Evolutionary conservation across 2,329 filamentous ascomycete species (phyloP), one percentile per base, ranked within the genome.

Genomic region (Monosporascus sp.): DNA sequence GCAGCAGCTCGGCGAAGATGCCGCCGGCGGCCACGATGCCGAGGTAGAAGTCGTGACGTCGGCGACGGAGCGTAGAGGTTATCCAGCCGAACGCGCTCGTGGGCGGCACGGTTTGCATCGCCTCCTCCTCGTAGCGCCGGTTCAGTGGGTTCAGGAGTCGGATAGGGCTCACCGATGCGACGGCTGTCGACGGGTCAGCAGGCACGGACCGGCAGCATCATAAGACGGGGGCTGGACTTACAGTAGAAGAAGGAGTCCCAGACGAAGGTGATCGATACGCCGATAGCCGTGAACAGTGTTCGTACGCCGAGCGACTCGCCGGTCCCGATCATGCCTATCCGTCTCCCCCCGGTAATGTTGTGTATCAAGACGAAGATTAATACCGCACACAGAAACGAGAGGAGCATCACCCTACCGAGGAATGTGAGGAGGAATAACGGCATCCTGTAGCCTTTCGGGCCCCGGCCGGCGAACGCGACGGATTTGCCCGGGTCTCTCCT

Each of bases 1-100:
- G 78, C n/a, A 81, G 71, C 48, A 78, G 72, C 48, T 81, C 77
- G 22, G 76, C 71, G 2, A 79, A 65, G 22, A 79, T 70, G 3
- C 74, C 68, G 47, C 74, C 72, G 5, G 72, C 56, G 0, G 74
- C 71, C 9, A 75, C 70, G 14, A 70, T 51, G 24, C 71, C 66
- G 1, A 77, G 67, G 54, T 76, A 76, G 7, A 65, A 49, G 37
- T 79, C 71, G 4, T 60, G 59, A 9, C 56, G 59, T 9, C 63
- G 62, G 19, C 68, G 60, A 4, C 58, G 47, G 17, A 74, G 54
- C 5, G 72, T 70, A 8, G 68, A 64, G 57, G 68, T 66, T 55
- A 81, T 55, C 0, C 75, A 77, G 0, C 70, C 74, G 38, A 79
- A 75, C 3, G 72, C 70, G 52, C 79, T 78, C 0, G 73, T 75